Percentiles rank a stretch among this genome's conserved stretches.
These are phyloP conservation scores for Phytomonas francai DNA, from an alignment of 208 protist genomes.

Conservation along the genomic window DNA sequence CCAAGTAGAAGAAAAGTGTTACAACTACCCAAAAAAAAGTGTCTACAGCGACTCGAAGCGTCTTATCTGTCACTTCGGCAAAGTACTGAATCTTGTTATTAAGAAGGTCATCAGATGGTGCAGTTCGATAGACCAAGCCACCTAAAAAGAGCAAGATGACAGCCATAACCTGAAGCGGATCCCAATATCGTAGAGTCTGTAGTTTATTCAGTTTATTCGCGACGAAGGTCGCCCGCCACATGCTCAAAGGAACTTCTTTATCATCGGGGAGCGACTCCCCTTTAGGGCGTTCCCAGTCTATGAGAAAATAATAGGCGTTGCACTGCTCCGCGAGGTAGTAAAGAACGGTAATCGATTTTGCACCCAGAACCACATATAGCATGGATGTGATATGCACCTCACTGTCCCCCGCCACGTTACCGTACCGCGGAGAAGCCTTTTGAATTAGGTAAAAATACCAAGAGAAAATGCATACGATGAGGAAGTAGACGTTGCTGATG, in stretches of 20 bases:
- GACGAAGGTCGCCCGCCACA: constrained; percentile 82
- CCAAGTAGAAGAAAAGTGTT: constrained; percentile 49
- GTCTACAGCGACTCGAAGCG: constrained; percentile 60
- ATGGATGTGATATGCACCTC: constrained; percentile 59
- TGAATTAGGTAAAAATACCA: constrained; percentile 76
- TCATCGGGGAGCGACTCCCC: constrained; percentile 81
- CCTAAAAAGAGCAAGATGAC: constrained; percentile 67
- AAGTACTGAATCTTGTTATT: constrained; percentile 16
- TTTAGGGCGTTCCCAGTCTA: constrained; percentile 86
- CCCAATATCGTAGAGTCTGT: constrained; percentile 66
- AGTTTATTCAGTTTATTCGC: constrained; percentile 79
- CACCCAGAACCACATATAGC: constrained; percentile 45
- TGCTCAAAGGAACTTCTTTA: constrained; percentile 74
- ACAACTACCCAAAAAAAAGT: constrained; percentile 75
- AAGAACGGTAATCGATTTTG: constrained; percentile 50
- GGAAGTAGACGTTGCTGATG: constrained; percentile 55
- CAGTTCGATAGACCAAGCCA: constrained; percentile 30
- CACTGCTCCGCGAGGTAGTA: constrained; percentile 78
- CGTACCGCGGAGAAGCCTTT: constrained; percentile 36
- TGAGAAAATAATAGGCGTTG: constrained; percentile 83
- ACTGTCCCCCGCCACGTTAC: constrained; percentile 22
- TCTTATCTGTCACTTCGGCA: constrained; percentile 34
- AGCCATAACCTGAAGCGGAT: constrained; percentile 61
- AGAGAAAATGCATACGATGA: constrained; percentile 39
- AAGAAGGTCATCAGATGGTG: too few relatives aligned